phyloP scores from a whole-genome alignment of 2,329 filamentous ascomycete species.

The Diaporthe velutina region DNA sequence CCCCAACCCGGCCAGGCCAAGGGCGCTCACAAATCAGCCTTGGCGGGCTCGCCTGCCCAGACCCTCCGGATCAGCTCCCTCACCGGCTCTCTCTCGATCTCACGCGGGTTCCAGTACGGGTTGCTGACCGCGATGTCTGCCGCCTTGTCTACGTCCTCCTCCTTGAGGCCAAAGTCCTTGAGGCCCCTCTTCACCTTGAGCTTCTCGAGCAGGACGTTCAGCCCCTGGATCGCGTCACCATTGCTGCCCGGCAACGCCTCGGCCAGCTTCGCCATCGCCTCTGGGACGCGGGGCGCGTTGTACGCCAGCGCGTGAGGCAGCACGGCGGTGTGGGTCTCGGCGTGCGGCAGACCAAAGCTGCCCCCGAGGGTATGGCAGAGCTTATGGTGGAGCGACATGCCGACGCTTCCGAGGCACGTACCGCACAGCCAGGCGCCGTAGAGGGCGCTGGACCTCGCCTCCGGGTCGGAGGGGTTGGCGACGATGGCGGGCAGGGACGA shows the following conservation, averaged over 20 bases:
- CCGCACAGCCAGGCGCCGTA: conserved; percentile 77
- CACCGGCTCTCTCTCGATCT: conserved; percentile 62
- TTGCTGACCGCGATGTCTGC: conserved; percentile 68
- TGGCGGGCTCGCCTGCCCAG: conserved; percentile 69
- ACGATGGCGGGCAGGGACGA: conserved; percentile 66
- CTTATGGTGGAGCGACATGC: conserved; percentile 77
- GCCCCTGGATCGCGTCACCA: conserved; percentile 68
- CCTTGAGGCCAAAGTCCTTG: conserved; percentile 68
- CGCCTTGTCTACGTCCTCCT: conserved; percentile 68
- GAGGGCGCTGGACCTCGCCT: conserved; percentile 65
- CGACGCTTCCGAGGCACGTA: conserved; percentile 68
- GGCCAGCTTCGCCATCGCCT: conserved; percentile 65
- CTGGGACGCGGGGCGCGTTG: conserved; percentile 67
- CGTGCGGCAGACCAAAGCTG: conserved; percentile 73
- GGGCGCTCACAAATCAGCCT: conserved; percentile 60
- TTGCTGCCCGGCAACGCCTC: conserved; percentile 67
- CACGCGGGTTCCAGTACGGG: conserved; percentile 70
- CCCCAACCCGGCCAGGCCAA: neutral
- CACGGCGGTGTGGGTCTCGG: conserved; percentile 74
- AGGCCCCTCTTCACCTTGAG: conserved; percentile 64
- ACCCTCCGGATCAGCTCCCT: conserved; percentile 68
- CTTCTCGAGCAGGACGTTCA: conserved; percentile 68
- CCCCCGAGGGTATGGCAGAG: conserved; percentile 76
- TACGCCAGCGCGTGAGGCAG: conserved; percentile 74
- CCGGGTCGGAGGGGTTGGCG: conserved; percentile 55